Base-by-base conservation (phyloP, 208 protist species). In the Acanthamoeba culbertsoni region DNA sequence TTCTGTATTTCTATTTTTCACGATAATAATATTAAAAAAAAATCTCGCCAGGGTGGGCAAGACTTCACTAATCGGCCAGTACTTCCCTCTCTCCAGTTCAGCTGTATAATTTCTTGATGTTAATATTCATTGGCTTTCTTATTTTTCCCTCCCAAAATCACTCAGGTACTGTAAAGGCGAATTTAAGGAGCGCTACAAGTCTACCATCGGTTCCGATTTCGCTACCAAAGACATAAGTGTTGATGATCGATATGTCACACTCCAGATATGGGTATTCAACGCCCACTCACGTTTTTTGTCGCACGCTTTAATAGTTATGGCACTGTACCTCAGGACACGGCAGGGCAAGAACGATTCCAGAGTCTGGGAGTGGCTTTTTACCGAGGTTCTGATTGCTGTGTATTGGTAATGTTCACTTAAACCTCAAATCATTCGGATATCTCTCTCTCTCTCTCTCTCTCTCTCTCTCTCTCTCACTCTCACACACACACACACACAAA, bases 291-390 rank as follows among this genome's bases (percentile, higher is more conserved):
- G 48, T 55, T 14, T n/a, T 55, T 14, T n/a, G 55, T n/a, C 55
- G 31, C 12, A 43, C 23, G 4, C 20, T 35, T 23, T 55, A 18
- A n/a, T 18, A 55, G 48, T 55, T 18, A 55, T 8, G 48, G 48
- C 48, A 55, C 12, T 18, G 48, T 4, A 1, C 68, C 33, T 26
- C 53, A 65, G 79, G 79, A 89, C 37, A 95, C 71, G 46, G 90
- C 94, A 28, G 94, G 91, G n/a, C 91, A 92, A 37, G 94, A 94
- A 42, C 92, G 91, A 59, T 94, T 94, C 43, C 91, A 94, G 91
- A 94, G 90, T 75, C 51, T 94, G 7, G 92, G 94, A 3, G 73
- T 79, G 37, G 68, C 94, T 3, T 95, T 94, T 73, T 95, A 95
- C 37, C 71, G 94, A 35, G 94, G 94, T 23, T 48, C 94, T 0